A percentile compares a stretch with the other conserved stretches of the same genome.
Evolutionary conservation across 2,329 filamentous ascomycete species (phyloP).

Genomic region (Stemphylium lycopersici): DNA sequence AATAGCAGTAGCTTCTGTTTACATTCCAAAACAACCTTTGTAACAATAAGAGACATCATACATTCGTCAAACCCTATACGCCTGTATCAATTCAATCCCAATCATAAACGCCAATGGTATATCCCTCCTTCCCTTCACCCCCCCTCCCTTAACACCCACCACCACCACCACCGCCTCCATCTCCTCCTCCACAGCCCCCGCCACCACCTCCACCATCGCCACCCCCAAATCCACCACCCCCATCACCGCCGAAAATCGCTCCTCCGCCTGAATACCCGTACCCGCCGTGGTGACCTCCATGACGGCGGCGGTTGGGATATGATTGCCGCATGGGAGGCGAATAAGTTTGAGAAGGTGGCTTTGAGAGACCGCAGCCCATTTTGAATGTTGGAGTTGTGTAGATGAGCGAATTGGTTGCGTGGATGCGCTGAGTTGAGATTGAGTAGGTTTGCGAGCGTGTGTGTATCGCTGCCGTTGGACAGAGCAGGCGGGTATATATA

Average conservation of each 20-base stretch:
- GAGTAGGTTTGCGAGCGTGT: not conserved
- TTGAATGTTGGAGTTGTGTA: not conserved
- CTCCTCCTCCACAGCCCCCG: constrained; percentile 8
- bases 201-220: constrained; percentile 18
- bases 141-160: not conserved
- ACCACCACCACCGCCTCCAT: not conserved
- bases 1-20: too few species aligned
- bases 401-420: not conserved
- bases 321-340: constrained; percentile 19
- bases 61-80: not conserved
- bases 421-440: not conserved
- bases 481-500: too few species aligned
- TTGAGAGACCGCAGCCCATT: constrained; percentile 31
- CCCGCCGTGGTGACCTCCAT: not conserved
- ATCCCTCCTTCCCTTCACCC: not conserved
- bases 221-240: constrained; percentile 8
- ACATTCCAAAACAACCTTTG: too few species aligned
- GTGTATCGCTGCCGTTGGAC: too few species aligned
- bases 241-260: not conserved
- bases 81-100: not conserved
- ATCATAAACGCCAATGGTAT: not conserved
- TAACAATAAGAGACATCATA: not conserved
- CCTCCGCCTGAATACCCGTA: not conserved
- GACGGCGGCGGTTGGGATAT: not conserved
- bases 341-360: constrained; percentile 11